phyloP scores from a whole-genome alignment of 371 early-diverging fungal genomes.

The Syncephalastrum sp. region DNA sequence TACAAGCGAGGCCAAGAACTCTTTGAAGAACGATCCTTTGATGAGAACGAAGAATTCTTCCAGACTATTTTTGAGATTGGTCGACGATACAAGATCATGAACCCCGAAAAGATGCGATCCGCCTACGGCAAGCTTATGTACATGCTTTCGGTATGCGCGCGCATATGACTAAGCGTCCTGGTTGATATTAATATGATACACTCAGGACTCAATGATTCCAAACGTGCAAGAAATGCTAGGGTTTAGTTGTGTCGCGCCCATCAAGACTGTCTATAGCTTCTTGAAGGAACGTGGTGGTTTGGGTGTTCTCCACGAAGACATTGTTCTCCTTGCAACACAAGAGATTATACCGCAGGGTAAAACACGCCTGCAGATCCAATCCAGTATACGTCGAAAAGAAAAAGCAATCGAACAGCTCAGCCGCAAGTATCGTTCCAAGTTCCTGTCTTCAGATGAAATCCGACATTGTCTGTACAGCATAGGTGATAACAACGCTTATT shows the following conservation, averaged over 20 bases:
- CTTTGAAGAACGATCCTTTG: slow-evolving; percentile 81
- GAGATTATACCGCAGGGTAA: slow-evolving; percentile 88
- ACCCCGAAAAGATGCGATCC: slow-evolving; percentile 95
- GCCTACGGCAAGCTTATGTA: slow-evolving; percentile 96
- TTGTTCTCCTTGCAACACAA: slow-evolving; percentile 80
- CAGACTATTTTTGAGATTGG: slow-evolving; percentile 94
- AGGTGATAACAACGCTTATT: slow-evolving; percentile 95
- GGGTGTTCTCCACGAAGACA: slow-evolving; percentile 75
- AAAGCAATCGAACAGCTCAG: slow-evolving; percentile 83
- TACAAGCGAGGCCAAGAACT: slow-evolving; percentile 86
- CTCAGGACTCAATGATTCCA: slow-evolving; percentile 81
- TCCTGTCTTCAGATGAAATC: slow-evolving; percentile 68
- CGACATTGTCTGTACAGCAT: slow-evolving; percentile 90
- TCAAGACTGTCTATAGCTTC: slow-evolving; percentile 84
- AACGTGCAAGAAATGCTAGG: slow-evolving; percentile 84
- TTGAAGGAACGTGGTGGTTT: slow-evolving; percentile 67
- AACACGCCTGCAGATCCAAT: slow-evolving; percentile 72
- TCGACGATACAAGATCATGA: slow-evolving; percentile 95
- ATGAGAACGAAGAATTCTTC: slow-evolving; percentile 87
- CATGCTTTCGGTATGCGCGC: slow-evolving; percentile 66
- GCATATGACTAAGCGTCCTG: background rate
- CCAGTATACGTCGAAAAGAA: slow-evolving; percentile 90
- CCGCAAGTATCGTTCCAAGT: slow-evolving; percentile 67
- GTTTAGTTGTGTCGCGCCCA: slow-evolving; percentile 78
- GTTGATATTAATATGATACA: background rate